Percentiles rank a stretch among this genome's conserved stretches.
phyloP scores from a whole-genome alignment of 2,329 filamentous ascomycete genomes.

The Leptographium galeiforme region DNA sequence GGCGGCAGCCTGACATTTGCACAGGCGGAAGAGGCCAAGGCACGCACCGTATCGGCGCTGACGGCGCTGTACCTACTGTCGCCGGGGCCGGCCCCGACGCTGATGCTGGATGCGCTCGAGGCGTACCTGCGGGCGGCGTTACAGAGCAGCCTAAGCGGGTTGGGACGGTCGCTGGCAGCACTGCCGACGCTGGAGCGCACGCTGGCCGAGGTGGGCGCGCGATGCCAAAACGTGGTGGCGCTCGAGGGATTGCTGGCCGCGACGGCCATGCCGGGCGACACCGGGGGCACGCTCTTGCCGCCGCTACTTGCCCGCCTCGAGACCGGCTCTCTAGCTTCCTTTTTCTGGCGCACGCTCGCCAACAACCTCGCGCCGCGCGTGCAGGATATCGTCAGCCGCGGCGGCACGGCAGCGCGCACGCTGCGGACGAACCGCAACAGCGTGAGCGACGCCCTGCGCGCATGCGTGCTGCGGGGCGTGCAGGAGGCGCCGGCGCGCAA shows the following conservation, averaged over 20 bases:
- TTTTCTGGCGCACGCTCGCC: constrained; percentile 87
- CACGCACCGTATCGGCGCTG: constrained; percentile 60
- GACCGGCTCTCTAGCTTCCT: constrained; percentile 73
- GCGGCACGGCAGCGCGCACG: constrained; percentile 72
- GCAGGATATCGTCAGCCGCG: constrained; percentile 70
- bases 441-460: constrained; percentile 64
- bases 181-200: constrained; percentile 73
- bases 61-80: constrained; percentile 72
- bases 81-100: constrained; percentile 51
- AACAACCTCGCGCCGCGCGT: constrained; percentile 63
- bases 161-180: constrained; percentile 64
- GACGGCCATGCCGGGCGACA: constrained; percentile 42
- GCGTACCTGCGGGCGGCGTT: constrained; percentile 70
- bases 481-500: constrained; percentile 26
- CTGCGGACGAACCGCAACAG: constrained; percentile 61
- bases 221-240: constrained; percentile 85
- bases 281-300: constrained; percentile 41
- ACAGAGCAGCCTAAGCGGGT: constrained; percentile 60
- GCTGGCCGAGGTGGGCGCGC: constrained; percentile 64
- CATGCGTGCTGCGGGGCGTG: constrained; percentile 70
- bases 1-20: constrained; percentile 35
- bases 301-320: constrained; percentile 68
- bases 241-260: constrained; percentile 64
- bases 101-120: constrained; percentile 66
- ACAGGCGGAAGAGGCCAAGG: constrained; percentile 63